Percentiles rank a stretch among this genome's conserved stretches.
These are phyloP conservation scores for Psilocybe cubensis DNA, from an alignment of 768 basidiomycete genomes.

Conservation along the genomic window DNA sequence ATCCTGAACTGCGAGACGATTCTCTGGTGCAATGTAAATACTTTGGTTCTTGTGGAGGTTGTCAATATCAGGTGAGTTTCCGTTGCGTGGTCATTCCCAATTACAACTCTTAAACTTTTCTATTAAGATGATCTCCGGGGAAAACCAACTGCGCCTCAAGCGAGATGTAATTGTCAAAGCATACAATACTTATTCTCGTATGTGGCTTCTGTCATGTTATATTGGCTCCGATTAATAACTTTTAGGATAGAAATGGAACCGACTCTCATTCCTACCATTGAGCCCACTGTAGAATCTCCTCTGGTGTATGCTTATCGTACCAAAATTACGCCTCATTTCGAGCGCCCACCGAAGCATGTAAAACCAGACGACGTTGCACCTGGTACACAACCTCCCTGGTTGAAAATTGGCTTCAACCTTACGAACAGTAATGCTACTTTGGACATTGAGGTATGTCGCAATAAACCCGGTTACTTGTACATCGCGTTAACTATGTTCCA, in stretches of 20 bases:
- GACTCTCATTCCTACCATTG: constrained; percentile 63
- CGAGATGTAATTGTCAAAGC: constrained; percentile 85
- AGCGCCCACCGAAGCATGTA: constrained; percentile 60
- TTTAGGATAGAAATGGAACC: constrained; percentile 52
- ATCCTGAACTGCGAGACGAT: constrained; percentile 65
- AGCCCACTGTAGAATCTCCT: constrained; percentile 83
- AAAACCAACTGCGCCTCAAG: constrained; percentile 85
- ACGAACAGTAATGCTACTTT: constrained; percentile 74
- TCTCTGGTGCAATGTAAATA: constrained; percentile 77
- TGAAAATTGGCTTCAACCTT: constrained; percentile 89
- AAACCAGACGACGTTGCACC: constrained; percentile 27
- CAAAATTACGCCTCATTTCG: constrained; percentile 97
- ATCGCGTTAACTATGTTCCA: constrained; percentile 29
- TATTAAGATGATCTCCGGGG: constrained; percentile 82
- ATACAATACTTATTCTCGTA: constrained; percentile 75
- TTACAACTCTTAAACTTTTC: not conserved
- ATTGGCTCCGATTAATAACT: constrained; percentile 4
- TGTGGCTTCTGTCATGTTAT: constrained; percentile 10
- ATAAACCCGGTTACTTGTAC: not conserved
- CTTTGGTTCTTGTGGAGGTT: constrained; percentile 89
- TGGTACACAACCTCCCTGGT: constrained; percentile 58
- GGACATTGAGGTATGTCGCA: constrained; percentile 81
- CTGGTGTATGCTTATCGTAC: constrained; percentile 92
- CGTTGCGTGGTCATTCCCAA: not conserved
- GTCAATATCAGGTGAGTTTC: constrained; percentile 82